Evolutionary conservation across 2,329 filamentous ascomycete genomes (phyloP).

Genomic region (Elsinoe batatas): DNA sequence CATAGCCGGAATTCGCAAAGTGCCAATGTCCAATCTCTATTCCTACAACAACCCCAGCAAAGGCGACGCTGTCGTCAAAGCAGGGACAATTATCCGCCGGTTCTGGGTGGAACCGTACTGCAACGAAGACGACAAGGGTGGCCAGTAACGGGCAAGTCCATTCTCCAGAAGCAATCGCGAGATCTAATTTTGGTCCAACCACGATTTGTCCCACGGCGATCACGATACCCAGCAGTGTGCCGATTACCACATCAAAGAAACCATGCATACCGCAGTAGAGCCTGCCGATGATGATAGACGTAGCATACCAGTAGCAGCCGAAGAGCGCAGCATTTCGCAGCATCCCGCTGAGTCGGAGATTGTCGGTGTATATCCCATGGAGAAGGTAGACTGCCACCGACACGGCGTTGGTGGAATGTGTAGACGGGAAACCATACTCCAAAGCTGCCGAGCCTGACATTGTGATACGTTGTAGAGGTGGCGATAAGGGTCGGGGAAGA

Average conservation of each 20-base stretch:
- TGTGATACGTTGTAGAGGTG: constrained; percentile 85
- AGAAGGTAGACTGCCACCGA: constrained; percentile 83
- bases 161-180: constrained; percentile 56
- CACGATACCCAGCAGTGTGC: constrained; percentile 63
- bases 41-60: constrained; percentile 82
- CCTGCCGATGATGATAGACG: constrained; percentile 81
- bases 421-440: constrained; percentile 95
- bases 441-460: constrained; percentile 94
- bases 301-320: constrained; percentile 71
- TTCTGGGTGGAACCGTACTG: constrained; percentile 87
- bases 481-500: constrained; percentile 81
- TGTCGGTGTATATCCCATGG: constrained; percentile 55
- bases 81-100: constrained; percentile 95
- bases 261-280: constrained; percentile 99
- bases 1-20: constrained; percentile 50
- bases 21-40: constrained; percentile 78
- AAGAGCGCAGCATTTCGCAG: constrained; percentile 40
- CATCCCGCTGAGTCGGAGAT: constrained; percentile 40
- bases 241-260: constrained; percentile 80
- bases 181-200: constrained; percentile 53
- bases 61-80: constrained; percentile 91
- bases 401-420: constrained; percentile 92
- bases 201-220: constrained; percentile 48
- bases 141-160: constrained; percentile 56
- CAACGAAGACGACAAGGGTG: constrained; percentile 56